Base-by-base conservation (phyloP, 805 yeast species). In the Saccharomycopsis oosterbeekiorum region DNA sequence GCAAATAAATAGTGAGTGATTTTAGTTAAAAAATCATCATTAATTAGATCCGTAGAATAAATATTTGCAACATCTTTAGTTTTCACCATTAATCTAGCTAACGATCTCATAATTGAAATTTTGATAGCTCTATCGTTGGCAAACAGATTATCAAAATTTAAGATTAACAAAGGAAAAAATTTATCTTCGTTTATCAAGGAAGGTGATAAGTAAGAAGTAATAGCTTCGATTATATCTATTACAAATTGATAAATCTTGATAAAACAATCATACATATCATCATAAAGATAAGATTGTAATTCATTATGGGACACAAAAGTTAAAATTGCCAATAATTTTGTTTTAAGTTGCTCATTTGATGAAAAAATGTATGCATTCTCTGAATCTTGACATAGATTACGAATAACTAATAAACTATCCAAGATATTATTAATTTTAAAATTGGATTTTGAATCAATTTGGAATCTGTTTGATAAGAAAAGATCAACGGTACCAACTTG, bases 311-410 rank as follows among this genome's bases (percentile, higher is more conserved):
- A 74, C 36, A 69, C 73, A 40, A 63, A 67, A 10, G 66, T 75
- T 62, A 88, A 75, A 12, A 80, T 76, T 37, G 68, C 69, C 55
- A 68, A 76, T 50, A 80, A 70, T 6, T 73, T 78, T 55, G 73
- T 74, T 62, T 81, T 80, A 54, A 88, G 77, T 19, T 72, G 69
- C 21, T 74, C 72, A 61, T 79, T 75, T 67, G 80, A 76, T 1
- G 93, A 87, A 64, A 94, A 74, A 68, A 85, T 78, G 70, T 88
- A 90, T 51, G 96, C 94, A 68, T 89, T 88, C 55, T 81, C 86
- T 12, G 88, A 80, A 70, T 91, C 97, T 70, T 93, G 96, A 1
- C 89, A 82, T 55, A 89, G 74, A 71, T 94, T 94, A 69, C 98
- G 79, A 61, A 94, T 75, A 19, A 88, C 81, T 53, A 94, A 55